Conservation (phyloP, 2,329 filamentous ascomycete genomes). For the Cladorrhinum sp. region DNA sequence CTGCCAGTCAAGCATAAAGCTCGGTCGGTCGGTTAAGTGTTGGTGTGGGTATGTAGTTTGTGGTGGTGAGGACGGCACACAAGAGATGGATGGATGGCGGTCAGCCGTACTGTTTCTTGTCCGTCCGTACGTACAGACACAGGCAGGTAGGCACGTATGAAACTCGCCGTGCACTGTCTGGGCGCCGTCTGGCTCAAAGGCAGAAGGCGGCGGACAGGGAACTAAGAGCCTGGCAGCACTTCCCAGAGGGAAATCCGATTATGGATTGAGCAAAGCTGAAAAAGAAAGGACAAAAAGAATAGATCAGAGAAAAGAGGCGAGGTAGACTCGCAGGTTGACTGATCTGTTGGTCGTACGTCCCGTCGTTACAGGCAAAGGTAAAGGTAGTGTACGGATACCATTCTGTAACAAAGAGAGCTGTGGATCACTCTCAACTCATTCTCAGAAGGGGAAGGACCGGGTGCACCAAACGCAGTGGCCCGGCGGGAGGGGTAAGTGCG, state of each 20-base stretch:
- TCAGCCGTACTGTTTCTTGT: conserved; percentile 6
- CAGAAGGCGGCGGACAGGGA: not conserved
- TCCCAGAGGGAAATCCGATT: not conserved
- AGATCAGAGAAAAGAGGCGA: not conserved
- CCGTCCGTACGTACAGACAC: not conserved
- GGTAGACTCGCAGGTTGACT: not conserved
- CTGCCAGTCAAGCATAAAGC: not conserved
- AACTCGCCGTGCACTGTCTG: not conserved
- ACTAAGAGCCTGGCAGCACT: not conserved
- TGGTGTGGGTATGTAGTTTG: not conserved
- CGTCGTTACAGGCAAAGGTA: not conserved
- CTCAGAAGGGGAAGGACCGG: conserved; percentile 9
- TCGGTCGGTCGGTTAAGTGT: not conserved
- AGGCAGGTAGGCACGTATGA: not conserved
- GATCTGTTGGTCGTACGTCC: not conserved
- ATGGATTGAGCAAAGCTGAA: not conserved
- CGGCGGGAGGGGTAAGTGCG: conserved; percentile 20
- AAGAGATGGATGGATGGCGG: conserved; percentile 3
- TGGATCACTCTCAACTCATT: not conserved
- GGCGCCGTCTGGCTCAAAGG: conserved; percentile 1
- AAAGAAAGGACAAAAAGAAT: not conserved
- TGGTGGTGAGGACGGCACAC: not conserved
- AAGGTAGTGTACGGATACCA: not conserved
- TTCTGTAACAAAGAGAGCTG: not conserved
- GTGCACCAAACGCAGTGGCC: not conserved